Base-by-base conservation (phyloP, 2,329 filamentous ascomycete genomes). In the Penicillium frequentans region DNA sequence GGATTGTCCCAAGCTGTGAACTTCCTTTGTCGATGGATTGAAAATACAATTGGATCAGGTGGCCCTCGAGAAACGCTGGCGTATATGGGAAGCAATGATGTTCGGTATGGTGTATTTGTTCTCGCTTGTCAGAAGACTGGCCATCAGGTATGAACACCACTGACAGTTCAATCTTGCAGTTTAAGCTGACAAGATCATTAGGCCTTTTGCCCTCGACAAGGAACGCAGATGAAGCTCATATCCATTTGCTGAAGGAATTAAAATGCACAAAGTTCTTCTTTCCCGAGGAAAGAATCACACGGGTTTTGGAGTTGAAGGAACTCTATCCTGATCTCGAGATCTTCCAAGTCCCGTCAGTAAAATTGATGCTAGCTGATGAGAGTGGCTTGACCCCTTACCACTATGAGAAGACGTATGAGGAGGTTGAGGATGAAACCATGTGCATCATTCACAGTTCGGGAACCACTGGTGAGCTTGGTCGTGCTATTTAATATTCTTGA, bases 261-360 rank as follows among this genome's bases (percentile, higher is more conserved):
- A 37, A 55, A 4, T 64, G 64, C 26, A 57, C 49, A 7, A 66
- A 65, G 39, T 62, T 67, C 50, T 73, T 61, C 53, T 75, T 21
- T 60, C 71, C 31, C 60, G 68, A 48, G 68, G 70, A 45, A 56
- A 64, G 44, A 49, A 55, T 9, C 54, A 56, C 13, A 50, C 69
- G 54, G 61, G 62, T 54, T 10, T 87, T 80, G 85, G 64, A 65
- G 31, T 54, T 68, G 5, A 54, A 68, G 9, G 47, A 27, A 4
- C 43, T 62, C 11, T 39, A 49, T 13, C 45, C 60, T 2, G 31
- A 21, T 23, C 52, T 65, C 19, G 27, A 54, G 9, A 55, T 56
- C 2, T 65, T 59, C 21, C 37, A 54, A 16, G 7, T 61, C 6
- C 60, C 60, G 1, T 37, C 48, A n/a, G n/a, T 60, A 3, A 45